A percentile compares a stretch with the other conserved stretches of the same genome.
These are phyloP conservation scores for Mycena leptocephala DNA, from an alignment of 768 basidiomycete genomes.

Conservation along the genomic window DNA sequence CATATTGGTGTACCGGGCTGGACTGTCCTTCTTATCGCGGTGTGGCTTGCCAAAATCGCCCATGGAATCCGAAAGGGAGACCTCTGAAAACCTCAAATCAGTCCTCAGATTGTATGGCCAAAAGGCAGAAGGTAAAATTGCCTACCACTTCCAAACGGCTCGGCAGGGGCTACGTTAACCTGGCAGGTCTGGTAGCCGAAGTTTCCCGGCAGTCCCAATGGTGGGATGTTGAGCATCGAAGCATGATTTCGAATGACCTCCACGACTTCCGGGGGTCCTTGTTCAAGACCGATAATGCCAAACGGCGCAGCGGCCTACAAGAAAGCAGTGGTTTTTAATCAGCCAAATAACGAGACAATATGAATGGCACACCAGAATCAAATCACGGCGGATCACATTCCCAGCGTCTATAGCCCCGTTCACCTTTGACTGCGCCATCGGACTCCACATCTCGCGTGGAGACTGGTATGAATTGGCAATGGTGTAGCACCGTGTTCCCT, in stretches of 20 bases:
- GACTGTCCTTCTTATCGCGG: background rate
- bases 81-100: background rate
- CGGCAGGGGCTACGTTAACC: background rate
- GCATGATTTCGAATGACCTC: background rate
- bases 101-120: no score
- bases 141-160: background rate
- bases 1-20: constrained; percentile 8
- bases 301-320: background rate
- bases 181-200: background rate
- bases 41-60: background rate
- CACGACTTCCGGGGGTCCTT: background rate
- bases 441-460: background rate
- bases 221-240: constrained; percentile 4
- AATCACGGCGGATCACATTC: background rate
- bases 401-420: background rate
- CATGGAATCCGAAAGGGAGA: background rate
- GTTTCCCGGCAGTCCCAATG: background rate
- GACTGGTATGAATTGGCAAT: constrained; percentile 3
- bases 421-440: background rate
- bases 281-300: background rate
- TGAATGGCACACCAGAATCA: constrained; percentile 6
- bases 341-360: no score
- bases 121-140: no score
- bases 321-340: no score
- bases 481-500: constrained; percentile 6